Percentiles rank a stretch among this genome's conserved stretches.
Conservation (phyloP, 805 yeast species). For the Candida chilensis region DNA sequence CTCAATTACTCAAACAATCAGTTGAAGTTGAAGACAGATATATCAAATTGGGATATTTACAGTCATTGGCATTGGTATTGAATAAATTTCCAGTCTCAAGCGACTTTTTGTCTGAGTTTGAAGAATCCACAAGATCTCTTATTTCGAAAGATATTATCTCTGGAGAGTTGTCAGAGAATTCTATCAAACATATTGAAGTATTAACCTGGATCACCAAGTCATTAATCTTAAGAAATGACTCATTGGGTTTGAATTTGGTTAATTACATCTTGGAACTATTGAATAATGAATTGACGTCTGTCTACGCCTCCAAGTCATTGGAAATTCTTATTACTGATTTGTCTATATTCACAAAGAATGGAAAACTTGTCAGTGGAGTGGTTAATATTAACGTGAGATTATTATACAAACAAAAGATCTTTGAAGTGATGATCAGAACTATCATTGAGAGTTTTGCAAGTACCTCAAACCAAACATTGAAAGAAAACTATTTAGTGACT, state of each 20-base stretch:
- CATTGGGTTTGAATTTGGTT: conserved; percentile 19
- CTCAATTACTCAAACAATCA: conserved; percentile 7
- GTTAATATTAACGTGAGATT: conserved; percentile 50
- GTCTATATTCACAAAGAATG: conserved; percentile 42
- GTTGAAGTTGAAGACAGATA: conserved; percentile 10
- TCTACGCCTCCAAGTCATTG: conserved; percentile 41
- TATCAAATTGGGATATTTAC: conserved; percentile 45
- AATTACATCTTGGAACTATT: conserved; percentile 23
- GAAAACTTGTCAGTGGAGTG: conserved; percentile 30
- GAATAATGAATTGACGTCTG: conserved; percentile 17
- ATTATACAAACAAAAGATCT: conserved; percentile 76
- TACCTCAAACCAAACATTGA: conserved; percentile 9
- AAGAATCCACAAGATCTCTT: no score
- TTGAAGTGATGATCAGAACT: conserved; percentile 48
- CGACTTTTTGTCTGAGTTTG: no score
- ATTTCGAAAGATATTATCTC: no score
- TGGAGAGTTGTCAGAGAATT: not conserved
- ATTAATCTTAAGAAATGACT: conserved; percentile 48
- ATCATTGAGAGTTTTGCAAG: conserved; percentile 38
- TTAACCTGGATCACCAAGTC: conserved; percentile 70
- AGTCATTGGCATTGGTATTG: conserved; percentile 41
- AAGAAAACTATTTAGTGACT: conserved; percentile 52
- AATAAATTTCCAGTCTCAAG: conserved; percentile 22
- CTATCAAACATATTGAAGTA: conserved; percentile 34
- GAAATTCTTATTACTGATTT: conserved; percentile 64